A percentile compares a stretch with the other conserved stretches of the same genome.
Conservation (phyloP, 148 eudicot genomes). For the Camellia japonica region DNA sequence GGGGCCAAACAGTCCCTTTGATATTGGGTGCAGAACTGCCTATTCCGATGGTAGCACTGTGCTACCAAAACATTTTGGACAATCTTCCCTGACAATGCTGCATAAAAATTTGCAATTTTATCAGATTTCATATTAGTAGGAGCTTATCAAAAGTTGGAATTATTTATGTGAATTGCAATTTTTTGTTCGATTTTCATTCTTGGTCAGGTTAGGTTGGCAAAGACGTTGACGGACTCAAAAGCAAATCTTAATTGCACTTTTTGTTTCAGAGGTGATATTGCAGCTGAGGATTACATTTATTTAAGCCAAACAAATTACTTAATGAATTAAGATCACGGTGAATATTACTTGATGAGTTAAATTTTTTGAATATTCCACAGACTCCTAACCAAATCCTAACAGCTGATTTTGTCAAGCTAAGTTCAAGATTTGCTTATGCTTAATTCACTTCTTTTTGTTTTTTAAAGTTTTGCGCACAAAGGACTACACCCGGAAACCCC, state of each 20-base stretch:
- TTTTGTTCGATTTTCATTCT: background rate
- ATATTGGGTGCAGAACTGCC: conserved; percentile 57
- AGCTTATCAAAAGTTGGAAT: conserved; percentile 19
- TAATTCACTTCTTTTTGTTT: background rate
- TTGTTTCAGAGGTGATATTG: background rate
- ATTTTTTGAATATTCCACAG: background rate
- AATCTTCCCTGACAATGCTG: conserved; percentile 88
- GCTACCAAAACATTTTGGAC: conserved; percentile 73
- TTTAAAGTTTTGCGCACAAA: background rate
- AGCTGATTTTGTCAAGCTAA: background rate
- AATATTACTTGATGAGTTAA: background rate
- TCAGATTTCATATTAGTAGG: conserved; percentile 41
- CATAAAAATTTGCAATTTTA: conserved; percentile 62
- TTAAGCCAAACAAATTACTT: background rate
- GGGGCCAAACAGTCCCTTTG: conserved; percentile 52
- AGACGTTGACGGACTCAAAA: background rate
- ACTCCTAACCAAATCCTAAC: background rate
- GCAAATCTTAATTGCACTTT: background rate
- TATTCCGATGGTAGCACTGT: conserved; percentile 71
- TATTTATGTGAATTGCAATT: background rate
- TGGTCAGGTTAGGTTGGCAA: background rate
- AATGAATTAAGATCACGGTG: background rate
- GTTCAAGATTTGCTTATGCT: background rate
- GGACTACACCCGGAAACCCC: background rate
- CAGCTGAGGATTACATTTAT: background rate